Conservation (phyloP, 1,284 basidiomycete genomes). For the Cystobasidium pallidum region DNA sequence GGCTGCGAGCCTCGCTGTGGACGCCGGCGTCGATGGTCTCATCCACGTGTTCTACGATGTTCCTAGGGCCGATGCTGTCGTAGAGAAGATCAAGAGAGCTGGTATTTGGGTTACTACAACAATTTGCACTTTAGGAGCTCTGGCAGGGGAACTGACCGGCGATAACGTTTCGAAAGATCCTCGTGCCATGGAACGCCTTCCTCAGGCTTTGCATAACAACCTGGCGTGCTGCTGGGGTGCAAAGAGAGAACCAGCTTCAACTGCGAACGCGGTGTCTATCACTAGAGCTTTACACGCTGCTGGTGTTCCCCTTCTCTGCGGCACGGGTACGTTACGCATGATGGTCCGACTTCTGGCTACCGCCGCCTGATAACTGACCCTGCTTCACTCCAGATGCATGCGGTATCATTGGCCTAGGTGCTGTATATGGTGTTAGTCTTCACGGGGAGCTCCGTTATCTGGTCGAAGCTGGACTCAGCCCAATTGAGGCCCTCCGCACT, state of each 20-base stretch:
- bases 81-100: conserved; percentile 6
- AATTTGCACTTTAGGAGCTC: conserved; percentile 6
- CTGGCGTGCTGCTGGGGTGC: conserved; percentile 9
- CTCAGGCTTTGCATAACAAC: conserved; percentile 10
- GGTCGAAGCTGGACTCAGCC: conserved; percentile 13
- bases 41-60: conserved; percentile 20
- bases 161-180: conserved; percentile 13
- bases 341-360: no score
- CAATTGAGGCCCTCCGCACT: conserved; percentile 3
- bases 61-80: conserved; percentile 2
- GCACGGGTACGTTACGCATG: conserved; percentile 8
- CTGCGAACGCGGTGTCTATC: conserved; percentile 12
- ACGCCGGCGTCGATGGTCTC: conserved; percentile 3
- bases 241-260: conserved; percentile 19
- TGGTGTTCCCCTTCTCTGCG: conserved; percentile 17
- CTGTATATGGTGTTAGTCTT: conserved; percentile 17
- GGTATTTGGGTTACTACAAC: conserved; percentile 16
- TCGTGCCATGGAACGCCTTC: conserved; percentile 11
- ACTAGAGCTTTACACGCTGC: conserved; percentile 7
- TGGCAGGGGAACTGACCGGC: conserved; percentile 19
- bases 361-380: no score
- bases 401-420: conserved; percentile 21
- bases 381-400: not conserved
- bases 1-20: conserved; percentile 5
- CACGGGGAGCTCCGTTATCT: conserved; percentile 14